phyloP scores from a whole-genome alignment of 805 yeast species.

The Yamadazyma philogaea region DNA sequence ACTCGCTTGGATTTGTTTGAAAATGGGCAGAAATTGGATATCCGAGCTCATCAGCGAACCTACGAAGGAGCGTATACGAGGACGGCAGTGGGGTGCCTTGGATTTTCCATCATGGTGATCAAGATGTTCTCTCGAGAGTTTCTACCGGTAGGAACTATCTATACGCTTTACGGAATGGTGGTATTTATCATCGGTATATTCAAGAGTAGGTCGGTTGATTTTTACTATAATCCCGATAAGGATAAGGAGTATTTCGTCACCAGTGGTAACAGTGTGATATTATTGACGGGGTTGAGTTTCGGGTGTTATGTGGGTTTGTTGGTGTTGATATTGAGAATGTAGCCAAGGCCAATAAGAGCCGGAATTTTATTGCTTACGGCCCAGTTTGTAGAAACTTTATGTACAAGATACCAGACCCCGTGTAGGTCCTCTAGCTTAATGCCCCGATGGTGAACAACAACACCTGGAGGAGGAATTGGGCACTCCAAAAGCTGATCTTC shows the following conservation, averaged over 20 bases:
- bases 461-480: slow-evolving; percentile 79
- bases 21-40: slow-evolving; percentile 44
- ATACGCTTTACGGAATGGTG: slow-evolving; percentile 55
- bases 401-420: too few relatives aligned
- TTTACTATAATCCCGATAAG: slow-evolving; percentile 35
- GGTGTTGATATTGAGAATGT: slow-evolving; percentile 47
- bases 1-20: slow-evolving; percentile 38
- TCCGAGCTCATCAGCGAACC: slow-evolving; percentile 74
- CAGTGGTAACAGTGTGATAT: slow-evolving; percentile 58
- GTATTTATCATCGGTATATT: slow-evolving; percentile 39
- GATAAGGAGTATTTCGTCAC: slow-evolving; percentile 50
- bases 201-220: slow-evolving; percentile 33
- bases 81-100: slow-evolving; percentile 64
- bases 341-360: too few relatives aligned
- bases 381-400: too few relatives aligned
- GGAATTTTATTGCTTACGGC: too few relatives aligned
- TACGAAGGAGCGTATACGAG: slow-evolving; percentile 82
- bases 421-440: slow-evolving; percentile 10
- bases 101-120: slow-evolving; percentile 62
- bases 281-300: slow-evolving; percentile 49
- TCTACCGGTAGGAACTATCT: slow-evolving; percentile 63
- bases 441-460: slow-evolving; percentile 75
- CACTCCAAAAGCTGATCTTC: slow-evolving; percentile 90
- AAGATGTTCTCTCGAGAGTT: slow-evolving; percentile 64
- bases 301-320: slow-evolving; percentile 50